Evolutionary conservation across 2,329 filamentous ascomycete genomes (phyloP), one percentile per base, ranked within the genome.

Genomic region (Curvularia verruculosa): DNA sequence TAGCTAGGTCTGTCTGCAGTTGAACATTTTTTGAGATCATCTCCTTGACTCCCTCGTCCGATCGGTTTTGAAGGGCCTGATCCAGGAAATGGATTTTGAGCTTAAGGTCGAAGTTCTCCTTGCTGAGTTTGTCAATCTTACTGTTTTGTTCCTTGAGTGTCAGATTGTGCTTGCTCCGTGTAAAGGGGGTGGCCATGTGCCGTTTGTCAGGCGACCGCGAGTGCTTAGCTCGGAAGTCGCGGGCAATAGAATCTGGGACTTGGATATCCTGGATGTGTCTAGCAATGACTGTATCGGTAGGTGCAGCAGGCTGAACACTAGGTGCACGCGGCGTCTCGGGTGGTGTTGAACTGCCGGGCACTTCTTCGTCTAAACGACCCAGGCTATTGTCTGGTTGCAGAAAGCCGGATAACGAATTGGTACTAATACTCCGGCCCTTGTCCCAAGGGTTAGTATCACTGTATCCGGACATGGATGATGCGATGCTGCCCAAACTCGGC

Each of bases 21-120:
- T 97, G 92, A 4, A 98, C 94, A 69, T 97, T 99, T 77, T 97
- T 94, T 43, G 92, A 92, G 68, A 98, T 96, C 89, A 97, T 96
- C 75, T 97, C 94, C 78, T 96, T 96, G 74, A 99, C 89, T 62
- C 93, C 92, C 78, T 98, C 94, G 74, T 98, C 94, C 1, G 93
- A 97, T 40, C 96, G 85, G 72, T 94, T 95, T 76, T 96, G 92
- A 19, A 99, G 81, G 1, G 94, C 90, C 75, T 98, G 91, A 69
- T 94, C 96, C 47, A 99, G 84, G 72, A 97, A 99, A 83, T 52
- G 49, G 15, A 52, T 52, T 18, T 52, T 52, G 21, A 52, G 40
- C 40, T 52, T 52, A 40, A 52, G 49, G 13, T 52, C 94, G 73
- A 98, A 99, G 44, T 99, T 99, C 76, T 99, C 95, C 78, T 99